Conservation (phyloP, 2,329 filamentous ascomycete genomes). For the Drechslerella stenobrocha region DNA sequence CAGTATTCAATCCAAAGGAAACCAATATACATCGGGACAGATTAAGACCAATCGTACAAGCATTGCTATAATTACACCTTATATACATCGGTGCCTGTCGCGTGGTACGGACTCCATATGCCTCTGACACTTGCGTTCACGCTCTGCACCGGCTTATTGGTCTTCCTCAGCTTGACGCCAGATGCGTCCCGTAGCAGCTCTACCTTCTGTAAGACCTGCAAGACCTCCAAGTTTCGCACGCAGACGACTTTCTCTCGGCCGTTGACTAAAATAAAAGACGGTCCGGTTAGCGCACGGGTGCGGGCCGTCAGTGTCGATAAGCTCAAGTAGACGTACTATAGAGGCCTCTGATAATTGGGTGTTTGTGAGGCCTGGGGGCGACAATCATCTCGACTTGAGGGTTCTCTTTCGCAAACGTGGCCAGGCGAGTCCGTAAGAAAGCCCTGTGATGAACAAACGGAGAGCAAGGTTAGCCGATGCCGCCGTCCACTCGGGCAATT, state of each 20-base stretch:
- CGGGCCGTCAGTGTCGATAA: background rate
- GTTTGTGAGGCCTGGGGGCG: constrained; percentile 83
- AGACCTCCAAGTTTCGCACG: constrained; percentile 79
- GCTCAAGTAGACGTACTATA: constrained; percentile 63
- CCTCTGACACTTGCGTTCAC: constrained; percentile 69
- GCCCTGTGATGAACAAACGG: constrained; percentile 60
- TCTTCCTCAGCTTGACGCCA: constrained; percentile 70
- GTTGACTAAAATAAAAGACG: constrained; percentile 66
- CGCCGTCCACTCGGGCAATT: too few species aligned
- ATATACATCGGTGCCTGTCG: constrained; percentile 54
- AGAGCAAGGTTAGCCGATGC: constrained; percentile 4
- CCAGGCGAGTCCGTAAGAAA: constrained; percentile 77
- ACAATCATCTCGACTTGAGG: constrained; percentile 89
- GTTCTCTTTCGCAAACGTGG: constrained; percentile 76
- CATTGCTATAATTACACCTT: constrained; percentile 43
- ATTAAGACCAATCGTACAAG: background rate
- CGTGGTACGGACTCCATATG: constrained; percentile 72
- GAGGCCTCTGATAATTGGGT: constrained; percentile 83
- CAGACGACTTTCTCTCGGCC: constrained; percentile 82
- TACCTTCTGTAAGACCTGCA: constrained; percentile 79
- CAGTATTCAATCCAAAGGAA: too few species aligned
- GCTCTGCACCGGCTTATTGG: constrained; percentile 67
- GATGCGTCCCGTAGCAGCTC: constrained; percentile 72
- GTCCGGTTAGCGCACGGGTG: background rate
- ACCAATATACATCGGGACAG: constrained; percentile 1